Percentiles rank a stretch among this genome's conserved stretches.
Evolutionary conservation across 148 eudicot species (phyloP).

Genomic region (Talinum fruticosum): DNA sequence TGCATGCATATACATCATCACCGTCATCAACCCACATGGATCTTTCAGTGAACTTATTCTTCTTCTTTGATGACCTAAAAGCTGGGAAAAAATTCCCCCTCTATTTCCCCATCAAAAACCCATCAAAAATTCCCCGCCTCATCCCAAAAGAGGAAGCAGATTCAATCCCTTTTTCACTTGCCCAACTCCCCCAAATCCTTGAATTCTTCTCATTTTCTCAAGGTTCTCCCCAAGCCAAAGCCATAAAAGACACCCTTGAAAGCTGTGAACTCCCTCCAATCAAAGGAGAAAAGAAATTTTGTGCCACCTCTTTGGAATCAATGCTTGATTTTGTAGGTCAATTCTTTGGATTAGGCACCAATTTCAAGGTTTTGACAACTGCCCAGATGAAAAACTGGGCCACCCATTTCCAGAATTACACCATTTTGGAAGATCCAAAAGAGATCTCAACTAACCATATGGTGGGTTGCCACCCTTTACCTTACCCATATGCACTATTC

Average conservation of each 20-base stretch:
- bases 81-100: slow-evolving; percentile 38
- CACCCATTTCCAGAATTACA: slow-evolving; percentile 47
- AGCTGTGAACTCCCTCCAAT: slow-evolving; percentile 43
- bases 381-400: slow-evolving; percentile 26
- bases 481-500: slow-evolving; percentile 64
- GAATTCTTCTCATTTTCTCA: slow-evolving; percentile 35
- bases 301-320: slow-evolving; percentile 50
- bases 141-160: slow-evolving; percentile 49
- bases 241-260: slow-evolving; percentile 36
- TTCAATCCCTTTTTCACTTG: slow-evolving; percentile 50
- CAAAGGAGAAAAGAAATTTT: slow-evolving; percentile 39
- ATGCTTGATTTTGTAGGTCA: slow-evolving; percentile 35
- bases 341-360: slow-evolving; percentile 25
- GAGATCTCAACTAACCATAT: slow-evolving; percentile 31
- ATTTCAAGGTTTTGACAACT: slow-evolving; percentile 42
- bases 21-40: slow-evolving; percentile 29
- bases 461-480: slow-evolving; percentile 64
- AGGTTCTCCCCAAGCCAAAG: slow-evolving; percentile 44
- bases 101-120: slow-evolving; percentile 43
- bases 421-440: slow-evolving; percentile 31
- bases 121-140: slow-evolving; percentile 37
- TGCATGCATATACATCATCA: slow-evolving; percentile 25
- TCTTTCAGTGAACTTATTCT: slow-evolving; percentile 45
- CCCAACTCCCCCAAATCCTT: slow-evolving; percentile 38
- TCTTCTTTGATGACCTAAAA: slow-evolving; percentile 43